Base-by-base conservation (phyloP, 208 protist species). In the Angomonas desouzai region DNA sequence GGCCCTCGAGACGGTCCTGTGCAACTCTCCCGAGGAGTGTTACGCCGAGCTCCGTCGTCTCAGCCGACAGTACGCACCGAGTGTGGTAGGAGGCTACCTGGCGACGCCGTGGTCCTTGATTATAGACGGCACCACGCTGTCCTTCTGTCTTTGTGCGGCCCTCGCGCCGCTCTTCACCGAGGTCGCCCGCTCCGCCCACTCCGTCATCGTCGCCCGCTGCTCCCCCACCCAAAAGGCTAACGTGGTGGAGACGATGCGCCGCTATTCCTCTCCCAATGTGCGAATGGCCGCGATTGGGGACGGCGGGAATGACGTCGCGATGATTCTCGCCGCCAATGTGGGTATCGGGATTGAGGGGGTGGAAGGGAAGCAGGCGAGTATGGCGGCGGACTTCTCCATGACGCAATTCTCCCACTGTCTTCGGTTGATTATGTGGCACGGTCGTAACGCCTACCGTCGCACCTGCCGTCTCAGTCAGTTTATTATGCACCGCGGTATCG, bases 311-410 rank as follows among this genome's bases (percentile, higher is more conserved):
- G 98, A 99, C 68, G 97, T 99, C 1, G 78, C 80, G 7, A 99
- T 99, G 98, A 96, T 94, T 60, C 71, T 85, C 36, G 93, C 89
- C 1, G 95, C 96, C 36, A 86, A 98, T 71, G 93, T 98, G n/a
- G 96, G 97, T 38, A 85, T 99, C 45, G 98, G 98, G 32, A 98
- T 99, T 66, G 97, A 98, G 34, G 98, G 98, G 16, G 97, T 97
- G 67, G 98, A 99, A 71, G 98, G 98, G 30, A 98, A 93, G 62
- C 98, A 99, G 74, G 98, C 98, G 16, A 97, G 94, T 36, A 87
- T 99, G 60, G 97, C 98, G 0, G 97, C 98, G 3, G 98, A 99
- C 79, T 99, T 99, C 75, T 98, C 97, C 23, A 90, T 99, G 40
- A 97, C 72, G 11, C 93, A 98, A 69, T 99, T 99, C 68, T 88